Evolutionary conservation across 2,329 filamentous ascomycete genomes (phyloP).

Genomic region (Xenosphaeropsis pyriputrescens): DNA sequence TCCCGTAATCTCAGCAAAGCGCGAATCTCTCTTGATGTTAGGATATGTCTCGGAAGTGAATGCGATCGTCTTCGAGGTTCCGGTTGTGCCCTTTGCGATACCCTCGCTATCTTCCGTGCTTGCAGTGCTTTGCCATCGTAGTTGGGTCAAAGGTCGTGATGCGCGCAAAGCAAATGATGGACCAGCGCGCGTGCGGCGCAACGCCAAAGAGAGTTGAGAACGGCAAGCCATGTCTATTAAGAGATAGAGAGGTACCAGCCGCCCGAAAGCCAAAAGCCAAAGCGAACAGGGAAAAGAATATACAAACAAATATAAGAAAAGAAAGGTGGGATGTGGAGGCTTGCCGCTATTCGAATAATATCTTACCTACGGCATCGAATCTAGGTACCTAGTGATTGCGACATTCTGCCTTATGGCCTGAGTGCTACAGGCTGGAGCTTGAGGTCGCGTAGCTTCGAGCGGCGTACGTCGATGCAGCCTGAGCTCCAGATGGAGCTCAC

Average conservation of each 20-base stretch:
- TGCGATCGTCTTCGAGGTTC: conserved; percentile 34
- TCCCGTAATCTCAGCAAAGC: conserved; percentile 57
- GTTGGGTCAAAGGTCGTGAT: conserved; percentile 10
- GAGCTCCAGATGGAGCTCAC: conserved; percentile 1
- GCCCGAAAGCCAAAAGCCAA: too few relatives aligned
- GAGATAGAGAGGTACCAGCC: too few relatives aligned
- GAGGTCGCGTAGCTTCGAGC: conserved; percentile 3
- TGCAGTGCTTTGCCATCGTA: conserved; percentile 15
- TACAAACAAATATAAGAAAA: too few relatives aligned
- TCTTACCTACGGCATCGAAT: too few relatives aligned
- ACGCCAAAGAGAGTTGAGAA: conserved; percentile 10
- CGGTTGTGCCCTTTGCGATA: conserved; percentile 12
- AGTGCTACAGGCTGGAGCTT: conserved; percentile 1
- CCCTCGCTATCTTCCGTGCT: conserved; percentile 14
- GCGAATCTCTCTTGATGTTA: conserved; percentile 61
- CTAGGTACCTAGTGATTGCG: too few relatives aligned
- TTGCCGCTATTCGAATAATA: too few relatives aligned
- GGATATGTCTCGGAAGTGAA: conserved; percentile 83
- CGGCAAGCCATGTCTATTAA: conserved; percentile 12
- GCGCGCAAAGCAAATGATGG: conserved; percentile 4
- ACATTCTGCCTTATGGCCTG: too few relatives aligned
- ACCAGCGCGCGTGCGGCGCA: conserved; percentile 12
- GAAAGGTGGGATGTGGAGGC: too few relatives aligned
- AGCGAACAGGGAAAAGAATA: too few relatives aligned
- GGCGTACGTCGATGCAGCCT: conserved; percentile 3